Conservation (phyloP, 108 stramenopile species). For the Stephanodiscus minutulus region DNA sequence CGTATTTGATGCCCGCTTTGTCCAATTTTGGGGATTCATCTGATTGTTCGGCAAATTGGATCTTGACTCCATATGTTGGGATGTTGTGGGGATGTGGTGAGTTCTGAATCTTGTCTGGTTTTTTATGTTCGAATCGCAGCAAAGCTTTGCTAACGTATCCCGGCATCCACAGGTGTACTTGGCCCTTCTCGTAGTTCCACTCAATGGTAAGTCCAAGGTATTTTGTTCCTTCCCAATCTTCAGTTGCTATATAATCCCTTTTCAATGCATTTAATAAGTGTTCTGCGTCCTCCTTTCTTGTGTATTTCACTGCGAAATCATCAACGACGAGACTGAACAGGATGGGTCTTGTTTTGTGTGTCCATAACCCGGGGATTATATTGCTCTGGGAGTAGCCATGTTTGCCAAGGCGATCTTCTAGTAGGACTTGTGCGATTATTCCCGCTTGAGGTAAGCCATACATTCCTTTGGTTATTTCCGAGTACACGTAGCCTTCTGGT, state of each 20-base stretch:
- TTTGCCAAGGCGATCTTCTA: too few relatives aligned
- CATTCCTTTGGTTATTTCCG: not conserved
- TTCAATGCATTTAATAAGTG: not conserved
- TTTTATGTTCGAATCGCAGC: not conserved
- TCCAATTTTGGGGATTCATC: too few relatives aligned
- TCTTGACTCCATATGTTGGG: not conserved
- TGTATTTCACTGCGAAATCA: not conserved
- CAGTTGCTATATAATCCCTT: not conserved
- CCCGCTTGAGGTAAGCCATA: too few relatives aligned
- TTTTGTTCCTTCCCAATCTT: not conserved
- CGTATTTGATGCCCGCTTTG: too few relatives aligned
- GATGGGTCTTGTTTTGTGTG: not conserved
- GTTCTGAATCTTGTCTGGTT: not conserved
- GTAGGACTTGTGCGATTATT: not conserved
- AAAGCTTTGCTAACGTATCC: not conserved
- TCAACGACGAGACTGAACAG: not conserved
- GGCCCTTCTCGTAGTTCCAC: too few relatives aligned
- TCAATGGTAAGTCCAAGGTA: too few relatives aligned
- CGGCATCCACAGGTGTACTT: not conserved
- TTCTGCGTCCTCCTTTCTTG: too few relatives aligned
- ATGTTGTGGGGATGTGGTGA: not conserved
- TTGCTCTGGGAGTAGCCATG: too few relatives aligned
- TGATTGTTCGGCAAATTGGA: not conserved
- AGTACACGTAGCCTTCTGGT: not conserved
- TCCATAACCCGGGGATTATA: too few relatives aligned